These are phyloP conservation scores for Pseudogymnoascus sp. DNA, from an alignment of 2,329 filamentous ascomycete genomes.

Conservation along the genomic window DNA sequence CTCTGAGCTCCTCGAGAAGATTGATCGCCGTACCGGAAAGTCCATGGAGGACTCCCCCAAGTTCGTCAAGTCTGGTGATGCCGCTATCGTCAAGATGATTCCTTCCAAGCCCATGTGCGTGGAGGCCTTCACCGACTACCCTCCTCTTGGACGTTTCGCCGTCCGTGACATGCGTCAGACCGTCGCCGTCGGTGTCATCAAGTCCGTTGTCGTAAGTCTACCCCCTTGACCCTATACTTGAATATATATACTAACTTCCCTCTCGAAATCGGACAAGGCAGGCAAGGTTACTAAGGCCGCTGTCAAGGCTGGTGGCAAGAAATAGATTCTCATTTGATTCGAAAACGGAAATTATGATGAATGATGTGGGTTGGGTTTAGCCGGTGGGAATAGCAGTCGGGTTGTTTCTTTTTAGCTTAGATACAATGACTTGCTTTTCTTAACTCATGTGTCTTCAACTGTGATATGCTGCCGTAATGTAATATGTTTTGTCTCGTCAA, in stretches of 20 bases:
- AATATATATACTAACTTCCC: too few species aligned
- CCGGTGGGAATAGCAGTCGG: neutral
- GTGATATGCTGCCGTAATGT: neutral
- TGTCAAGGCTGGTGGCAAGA: conserved; percentile 33
- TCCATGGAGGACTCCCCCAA: conserved; percentile 85
- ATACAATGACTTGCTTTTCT: conserved; percentile 1
- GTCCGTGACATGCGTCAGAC: conserved; percentile 97
- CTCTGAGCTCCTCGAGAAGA: conserved; percentile 98
- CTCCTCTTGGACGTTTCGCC: conserved; percentile 98
- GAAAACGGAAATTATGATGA: conserved; percentile 4
- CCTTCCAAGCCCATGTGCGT: conserved; percentile 99
- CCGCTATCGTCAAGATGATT: conserved; percentile 99
- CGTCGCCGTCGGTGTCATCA: conserved; percentile 90
- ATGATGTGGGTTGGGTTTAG: neutral
- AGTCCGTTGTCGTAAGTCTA: conserved; percentile 47
- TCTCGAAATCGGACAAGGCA: conserved; percentile 22
- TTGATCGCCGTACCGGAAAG: conserved; percentile 99
- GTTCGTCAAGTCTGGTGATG: conserved; percentile 99
- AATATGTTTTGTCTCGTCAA: neutral
- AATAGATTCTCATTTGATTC: conserved; percentile 23
- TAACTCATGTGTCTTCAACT: neutral
- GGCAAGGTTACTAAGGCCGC: conserved; percentile 36
- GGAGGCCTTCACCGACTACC: conserved; percentile 99
- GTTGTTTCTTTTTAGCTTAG: conserved; percentile 9
- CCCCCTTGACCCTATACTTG: neutral